Evolutionary conservation across 129 eudicot genomes (phyloP).

Genomic region (Tagetes erecta): DNA sequence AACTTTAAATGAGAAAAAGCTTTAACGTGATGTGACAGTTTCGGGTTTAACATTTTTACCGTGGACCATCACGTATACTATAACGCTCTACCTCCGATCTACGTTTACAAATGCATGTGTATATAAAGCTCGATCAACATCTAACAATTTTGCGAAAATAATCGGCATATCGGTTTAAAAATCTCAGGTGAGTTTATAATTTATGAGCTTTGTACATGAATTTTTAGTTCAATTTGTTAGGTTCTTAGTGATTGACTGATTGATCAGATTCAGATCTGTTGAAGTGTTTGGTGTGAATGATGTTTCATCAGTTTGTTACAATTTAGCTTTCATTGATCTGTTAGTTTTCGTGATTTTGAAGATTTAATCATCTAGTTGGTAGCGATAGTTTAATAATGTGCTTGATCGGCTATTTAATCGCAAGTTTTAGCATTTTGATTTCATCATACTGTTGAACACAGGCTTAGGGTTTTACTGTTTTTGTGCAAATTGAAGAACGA

Average conservation of each 20-base stretch:
- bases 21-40: too few species aligned
- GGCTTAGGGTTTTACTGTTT: conserved; percentile 29
- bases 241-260: background rate
- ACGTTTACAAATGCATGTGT: conserved; percentile 28
- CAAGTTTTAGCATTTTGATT: conserved; percentile 24
- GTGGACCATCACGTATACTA: conserved; percentile 29
- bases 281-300: conserved; percentile 31
- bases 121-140: conserved; percentile 32
- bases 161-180: background rate
- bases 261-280: conserved; percentile 53
- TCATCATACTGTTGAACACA: conserved; percentile 2
- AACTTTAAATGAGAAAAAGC: too few species aligned
- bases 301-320: conserved; percentile 28
- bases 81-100: conserved; percentile 22
- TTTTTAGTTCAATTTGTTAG: conserved; percentile 8
- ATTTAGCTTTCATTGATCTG: conserved; percentile 36
- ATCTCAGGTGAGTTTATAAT: conserved; percentile 4
- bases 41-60: background rate
- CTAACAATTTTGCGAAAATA: background rate
- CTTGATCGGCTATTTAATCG: conserved; percentile 33
- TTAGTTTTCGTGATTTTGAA: conserved; percentile 40
- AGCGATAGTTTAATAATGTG: conserved; percentile 8
- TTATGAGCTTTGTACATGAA: background rate
- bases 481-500: background rate
- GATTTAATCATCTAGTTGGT: conserved; percentile 32